Evolutionary conservation across 805 yeast species (phyloP).

Genomic region (Metschnikowia chrysomelidarum): DNA sequence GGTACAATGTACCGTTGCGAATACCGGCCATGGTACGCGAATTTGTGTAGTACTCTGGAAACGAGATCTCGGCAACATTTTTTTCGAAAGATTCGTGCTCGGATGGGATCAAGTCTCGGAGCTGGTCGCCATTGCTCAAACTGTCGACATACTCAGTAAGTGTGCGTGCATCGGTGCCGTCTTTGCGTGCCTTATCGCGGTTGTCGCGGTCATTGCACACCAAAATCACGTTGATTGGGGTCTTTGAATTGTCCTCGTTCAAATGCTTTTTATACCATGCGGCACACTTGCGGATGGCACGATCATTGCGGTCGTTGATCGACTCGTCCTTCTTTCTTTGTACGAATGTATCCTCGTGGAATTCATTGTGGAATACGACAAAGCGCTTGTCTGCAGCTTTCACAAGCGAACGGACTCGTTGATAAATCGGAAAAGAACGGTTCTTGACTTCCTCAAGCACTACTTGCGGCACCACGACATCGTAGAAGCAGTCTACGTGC

Average conservation of each 20-base stretch:
- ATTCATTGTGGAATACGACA: constrained; percentile 91
- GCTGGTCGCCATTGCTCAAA: constrained; percentile 68
- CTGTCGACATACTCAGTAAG: constrained; percentile 68
- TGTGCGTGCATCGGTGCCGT: constrained; percentile 54
- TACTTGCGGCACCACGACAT: constrained; percentile 92
- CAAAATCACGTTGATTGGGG: constrained; percentile 48
- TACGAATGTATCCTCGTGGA: constrained; percentile 66
- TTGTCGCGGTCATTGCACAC: constrained; percentile 80
- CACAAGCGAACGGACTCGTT: constrained; percentile 74
- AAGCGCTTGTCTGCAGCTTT: constrained; percentile 79
- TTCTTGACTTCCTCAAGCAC: constrained; percentile 92
- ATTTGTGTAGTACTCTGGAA: constrained; percentile 74
- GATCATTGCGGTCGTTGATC: constrained; percentile 86
- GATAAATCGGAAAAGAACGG: constrained; percentile 82
- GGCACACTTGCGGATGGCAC: constrained; percentile 78
- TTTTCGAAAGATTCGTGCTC: constrained; percentile 40
- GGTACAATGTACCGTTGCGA: constrained; percentile 81
- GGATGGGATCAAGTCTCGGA: constrained; percentile 75
- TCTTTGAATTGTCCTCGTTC: constrained; percentile 25
- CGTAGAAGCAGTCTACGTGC: constrained; percentile 69
- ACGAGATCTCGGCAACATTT: constrained; percentile 51
- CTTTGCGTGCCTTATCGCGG: constrained; percentile 51
- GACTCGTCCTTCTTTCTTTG: constrained; percentile 63
- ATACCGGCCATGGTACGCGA: constrained; percentile 89
- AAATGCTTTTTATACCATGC: constrained; percentile 74